Percentiles rank a stretch among this genome's conserved stretches.
Conservation (phyloP, 2,329 filamentous ascomycete genomes). For the Waltergamsia citrina region DNA sequence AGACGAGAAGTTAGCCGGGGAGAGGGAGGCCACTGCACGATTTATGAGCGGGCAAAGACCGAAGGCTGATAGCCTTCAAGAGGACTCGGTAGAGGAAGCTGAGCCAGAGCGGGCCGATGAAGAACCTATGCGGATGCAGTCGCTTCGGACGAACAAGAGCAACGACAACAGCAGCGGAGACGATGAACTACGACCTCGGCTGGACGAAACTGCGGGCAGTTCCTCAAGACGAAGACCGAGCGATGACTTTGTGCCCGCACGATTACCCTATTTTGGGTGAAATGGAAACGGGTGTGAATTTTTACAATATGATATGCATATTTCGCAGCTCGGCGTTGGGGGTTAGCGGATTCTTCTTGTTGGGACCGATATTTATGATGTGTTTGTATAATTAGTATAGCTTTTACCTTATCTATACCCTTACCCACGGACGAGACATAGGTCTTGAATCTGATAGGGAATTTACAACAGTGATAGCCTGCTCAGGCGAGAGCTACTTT, state of each 20-base stretch:
- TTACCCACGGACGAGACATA: too few relatives aligned
- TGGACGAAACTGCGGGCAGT: too few relatives aligned
- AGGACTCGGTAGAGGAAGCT: slow-evolving; percentile 7
- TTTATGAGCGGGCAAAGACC: slow-evolving; percentile 42
- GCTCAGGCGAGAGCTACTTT: too few relatives aligned
- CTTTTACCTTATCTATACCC: too few relatives aligned
- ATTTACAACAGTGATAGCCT: too few relatives aligned
- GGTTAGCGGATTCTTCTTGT: too few relatives aligned
- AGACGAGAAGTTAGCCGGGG: slow-evolving; percentile 40
- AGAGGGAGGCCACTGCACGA: slow-evolving; percentile 40
- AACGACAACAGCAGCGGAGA: neutral
- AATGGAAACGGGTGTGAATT: too few relatives aligned
- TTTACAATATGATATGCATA: neutral
- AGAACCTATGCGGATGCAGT: slow-evolving; percentile 12
- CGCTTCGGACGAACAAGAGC: slow-evolving; percentile 6
- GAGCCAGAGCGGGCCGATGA: slow-evolving; percentile 20
- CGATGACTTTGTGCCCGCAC: slow-evolving; percentile 45
- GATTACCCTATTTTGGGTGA: slow-evolving; percentile 41
- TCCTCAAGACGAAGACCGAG: neutral
- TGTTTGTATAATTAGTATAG: too few relatives aligned
- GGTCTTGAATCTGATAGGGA: too few relatives aligned
- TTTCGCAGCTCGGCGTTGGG: too few relatives aligned
- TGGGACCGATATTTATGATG: too few relatives aligned
- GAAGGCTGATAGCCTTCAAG: slow-evolving; percentile 10
- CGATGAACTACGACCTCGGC: neutral